phyloP scores from a whole-genome alignment of 2,329 filamentous ascomycete species.

The Colletotrichum phormii region DNA sequence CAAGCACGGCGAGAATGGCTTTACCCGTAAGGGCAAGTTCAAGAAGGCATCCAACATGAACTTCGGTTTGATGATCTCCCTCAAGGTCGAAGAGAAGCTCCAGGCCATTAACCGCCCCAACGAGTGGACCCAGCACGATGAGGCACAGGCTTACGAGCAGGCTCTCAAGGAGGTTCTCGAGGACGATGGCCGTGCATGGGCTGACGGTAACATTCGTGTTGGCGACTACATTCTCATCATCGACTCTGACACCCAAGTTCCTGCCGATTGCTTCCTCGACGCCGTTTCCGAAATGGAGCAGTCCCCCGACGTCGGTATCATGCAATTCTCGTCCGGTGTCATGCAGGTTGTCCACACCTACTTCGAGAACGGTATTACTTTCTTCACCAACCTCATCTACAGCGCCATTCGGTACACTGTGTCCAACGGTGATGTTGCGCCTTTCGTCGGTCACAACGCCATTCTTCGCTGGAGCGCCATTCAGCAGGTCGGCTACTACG shows the following conservation, averaged over 20 bases:
- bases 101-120: conserved; percentile 64
- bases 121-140: conserved; percentile 76
- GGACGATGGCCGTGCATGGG: conserved; percentile 78
- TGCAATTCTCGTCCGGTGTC: conserved; percentile 82
- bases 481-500: conserved; percentile 77
- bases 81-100: conserved; percentile 78
- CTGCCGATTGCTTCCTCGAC: conserved; percentile 80
- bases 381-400: conserved; percentile 81
- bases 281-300: conserved; percentile 86
- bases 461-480: conserved; percentile 81
- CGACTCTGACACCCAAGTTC: conserved; percentile 84
- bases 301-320: conserved; percentile 81
- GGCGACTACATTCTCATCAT: conserved; percentile 86
- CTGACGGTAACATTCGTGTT: conserved; percentile 86
- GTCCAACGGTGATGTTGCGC: conserved; percentile 80
- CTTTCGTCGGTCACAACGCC: conserved; percentile 85
- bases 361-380: conserved; percentile 77
- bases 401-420: conserved; percentile 83
- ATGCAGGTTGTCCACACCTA: conserved; percentile 83
- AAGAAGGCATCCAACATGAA: conserved; percentile 82
- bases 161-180: conserved; percentile 75
- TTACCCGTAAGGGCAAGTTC: conserved; percentile 73
- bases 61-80: conserved; percentile 75
- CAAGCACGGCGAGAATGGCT: conserved; percentile 71
- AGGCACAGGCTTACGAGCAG: conserved; percentile 73